Percentiles rank a stretch among this genome's conserved stretches.
phyloP scores from a whole-genome alignment of 306 rosid species.

The Medicago truncatula region DNA sequence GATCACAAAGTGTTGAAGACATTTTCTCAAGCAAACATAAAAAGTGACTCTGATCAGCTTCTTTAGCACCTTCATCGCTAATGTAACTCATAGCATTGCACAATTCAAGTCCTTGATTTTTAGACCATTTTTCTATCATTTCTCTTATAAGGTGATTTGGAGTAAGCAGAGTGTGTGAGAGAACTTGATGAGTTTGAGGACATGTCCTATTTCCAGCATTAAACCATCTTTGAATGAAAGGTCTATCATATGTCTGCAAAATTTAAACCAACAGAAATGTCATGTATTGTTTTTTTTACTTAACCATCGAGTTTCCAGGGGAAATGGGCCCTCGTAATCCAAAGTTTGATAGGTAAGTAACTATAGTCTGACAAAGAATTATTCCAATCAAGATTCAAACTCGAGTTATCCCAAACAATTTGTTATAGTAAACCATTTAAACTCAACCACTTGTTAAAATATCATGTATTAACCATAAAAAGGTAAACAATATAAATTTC shows the following conservation, averaged over 20 bases:
- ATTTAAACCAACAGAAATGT: slow-evolving; percentile 34
- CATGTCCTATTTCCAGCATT: slow-evolving; percentile 83
- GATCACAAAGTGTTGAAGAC: slow-evolving; percentile 68
- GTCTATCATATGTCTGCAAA: slow-evolving; percentile 84
- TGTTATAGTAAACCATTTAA: not conserved
- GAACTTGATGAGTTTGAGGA: slow-evolving; percentile 81
- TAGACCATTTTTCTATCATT: slow-evolving; percentile 78
- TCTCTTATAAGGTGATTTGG: slow-evolving; percentile 80
- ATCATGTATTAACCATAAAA: not conserved
- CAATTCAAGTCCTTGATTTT: slow-evolving; percentile 66
- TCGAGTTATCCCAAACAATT: not conserved
- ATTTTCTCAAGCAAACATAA: slow-evolving; percentile 71
- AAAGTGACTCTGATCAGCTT: slow-evolving; percentile 60
- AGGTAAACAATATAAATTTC: slow-evolving; percentile 11
- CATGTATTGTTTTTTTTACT: not conserved
- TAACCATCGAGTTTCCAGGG: no score
- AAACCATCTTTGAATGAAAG: slow-evolving; percentile 77
- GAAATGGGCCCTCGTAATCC: not conserved
- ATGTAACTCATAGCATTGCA: slow-evolving; percentile 52
- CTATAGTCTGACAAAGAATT: not conserved
- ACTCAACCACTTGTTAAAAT: not conserved
- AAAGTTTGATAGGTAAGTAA: not conserved
- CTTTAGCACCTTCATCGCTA: slow-evolving; percentile 65
- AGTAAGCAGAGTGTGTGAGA: slow-evolving; percentile 73
- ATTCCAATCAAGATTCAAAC: not conserved